Conservation (phyloP, 1,284 basidiomycete genomes). For the Xerocomus nothofagi region DNA sequence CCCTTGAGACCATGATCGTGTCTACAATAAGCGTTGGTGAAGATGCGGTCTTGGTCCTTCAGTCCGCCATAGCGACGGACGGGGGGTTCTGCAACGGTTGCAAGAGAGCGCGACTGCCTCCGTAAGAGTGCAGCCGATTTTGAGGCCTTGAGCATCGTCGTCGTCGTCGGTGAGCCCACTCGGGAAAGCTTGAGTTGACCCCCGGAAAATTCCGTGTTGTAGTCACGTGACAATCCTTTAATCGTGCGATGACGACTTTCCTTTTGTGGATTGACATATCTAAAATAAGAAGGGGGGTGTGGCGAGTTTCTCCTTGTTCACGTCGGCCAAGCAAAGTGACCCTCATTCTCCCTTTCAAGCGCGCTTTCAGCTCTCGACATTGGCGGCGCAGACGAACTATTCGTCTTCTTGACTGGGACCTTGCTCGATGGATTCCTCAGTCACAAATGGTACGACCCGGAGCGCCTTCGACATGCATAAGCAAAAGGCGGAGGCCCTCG, state of each 20-base stretch:
- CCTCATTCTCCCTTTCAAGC: slow-evolving; percentile 1
- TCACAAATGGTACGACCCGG: slow-evolving; percentile 17
- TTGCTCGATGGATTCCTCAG: slow-evolving; percentile 16
- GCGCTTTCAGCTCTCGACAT: slow-evolving; percentile 3
- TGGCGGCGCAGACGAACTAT: slow-evolving; percentile 5
- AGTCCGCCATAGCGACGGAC: slow-evolving; percentile 87
- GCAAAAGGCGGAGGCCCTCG: slow-evolving; percentile 33
- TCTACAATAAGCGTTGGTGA: slow-evolving; percentile 82
- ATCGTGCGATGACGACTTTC: slow-evolving; percentile 7
- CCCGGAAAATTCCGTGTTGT: slow-evolving; percentile 28
- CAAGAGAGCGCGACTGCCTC: slow-evolving; percentile 49
- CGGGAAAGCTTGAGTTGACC: neutral
- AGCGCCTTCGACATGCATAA: slow-evolving; percentile 28
- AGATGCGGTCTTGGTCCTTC: slow-evolving; percentile 92
- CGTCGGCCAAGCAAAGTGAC: slow-evolving; percentile 6
- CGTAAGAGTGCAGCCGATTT: slow-evolving; percentile 27
- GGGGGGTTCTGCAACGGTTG: slow-evolving; percentile 80
- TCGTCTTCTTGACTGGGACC: neutral
- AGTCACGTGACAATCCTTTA: slow-evolving; percentile 3
- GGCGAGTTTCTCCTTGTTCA: slow-evolving; percentile 20
- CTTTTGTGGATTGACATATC: slow-evolving; percentile 10
- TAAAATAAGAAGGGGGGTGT: slow-evolving; percentile 12
- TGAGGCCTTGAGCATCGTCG: slow-evolving; percentile 29
- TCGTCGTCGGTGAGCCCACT: slow-evolving; percentile 3
- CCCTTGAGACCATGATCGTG: slow-evolving; percentile 91